These are phyloP conservation scores for Gillenia trifoliata DNA, from an alignment of 306 rosid genomes.

Conservation along the genomic window DNA sequence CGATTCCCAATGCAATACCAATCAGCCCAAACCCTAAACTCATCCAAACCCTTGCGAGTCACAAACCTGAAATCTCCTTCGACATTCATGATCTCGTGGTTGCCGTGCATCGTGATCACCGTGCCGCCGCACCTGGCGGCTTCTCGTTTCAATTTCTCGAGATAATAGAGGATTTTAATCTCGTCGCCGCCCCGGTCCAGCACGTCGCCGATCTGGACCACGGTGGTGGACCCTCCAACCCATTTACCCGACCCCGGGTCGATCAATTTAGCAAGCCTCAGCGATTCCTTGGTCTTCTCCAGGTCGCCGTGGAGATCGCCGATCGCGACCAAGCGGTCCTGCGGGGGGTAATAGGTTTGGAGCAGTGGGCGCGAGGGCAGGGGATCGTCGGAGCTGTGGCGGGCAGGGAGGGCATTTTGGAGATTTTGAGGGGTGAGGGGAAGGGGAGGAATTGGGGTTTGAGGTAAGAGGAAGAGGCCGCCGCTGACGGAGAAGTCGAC, in stretches of 20 bases:
- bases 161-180: constrained; percentile 65
- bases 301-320: constrained; percentile 96
- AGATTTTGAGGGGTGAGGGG: not conserved
- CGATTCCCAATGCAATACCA: constrained; percentile 61
- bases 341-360: constrained; percentile 51
- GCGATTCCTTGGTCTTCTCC: constrained; percentile 64
- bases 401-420: not conserved
- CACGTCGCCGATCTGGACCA: constrained; percentile 82
- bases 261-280: constrained; percentile 59
- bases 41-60: constrained; percentile 46
- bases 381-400: not conserved
- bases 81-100: constrained; percentile 94
- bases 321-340: constrained; percentile 57
- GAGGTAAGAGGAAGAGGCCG: constrained; percentile 51
- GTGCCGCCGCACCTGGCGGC: constrained; percentile 58
- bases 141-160: constrained; percentile 76
- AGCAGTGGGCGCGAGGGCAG: constrained; percentile 4
- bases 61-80: constrained; percentile 72
- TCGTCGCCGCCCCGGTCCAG: constrained; percentile 90
- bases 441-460: not conserved
- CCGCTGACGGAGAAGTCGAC: constrained; percentile 90
- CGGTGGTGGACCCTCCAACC: constrained; percentile 72
- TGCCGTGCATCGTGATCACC: constrained; percentile 81
- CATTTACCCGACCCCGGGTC: constrained; percentile 53
- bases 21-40: constrained; percentile 67